Base-by-base conservation (phyloP, 805 yeast species). In the Wickerhamomyces sydowiorum region DNA sequence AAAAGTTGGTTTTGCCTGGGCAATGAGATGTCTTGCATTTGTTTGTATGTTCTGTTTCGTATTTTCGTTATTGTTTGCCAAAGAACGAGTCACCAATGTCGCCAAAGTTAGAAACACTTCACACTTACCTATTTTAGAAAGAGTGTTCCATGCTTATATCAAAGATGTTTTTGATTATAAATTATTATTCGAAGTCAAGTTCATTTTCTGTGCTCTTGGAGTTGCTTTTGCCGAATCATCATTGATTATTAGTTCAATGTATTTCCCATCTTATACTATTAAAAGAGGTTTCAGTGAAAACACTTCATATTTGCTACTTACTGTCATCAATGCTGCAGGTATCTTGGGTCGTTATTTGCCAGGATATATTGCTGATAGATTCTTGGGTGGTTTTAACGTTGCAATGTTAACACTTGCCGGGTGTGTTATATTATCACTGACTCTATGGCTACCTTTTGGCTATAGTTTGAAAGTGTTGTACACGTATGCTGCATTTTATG, bases 1-100 rank as follows among this genome's bases (percentile, higher is more conserved):
- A 2, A 55, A 57, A 38, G 64, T 69, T 34, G 83, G 83, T 1
- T 79, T 66, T 49, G 58, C 65, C 2, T 80, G 85, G 84, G 76
- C 83, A 1, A 65, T 77, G 49, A 61, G 84, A 54, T 64, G 69
- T 21, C 51, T 75, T 28, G 79, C 73, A 2, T 71, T 78, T 41
- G 52, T 76, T 4, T 59, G 68, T 38, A 46, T 71, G 9, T 66
- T 49, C 4, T 61, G 74, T 37, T 54, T 67, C 35, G 15, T 50
- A 1, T 27, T 64, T 10, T 59, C 74, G 2, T 37, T 61, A 4
- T 25, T 62, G 1, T 49, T 72, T n/a, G 65, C 65, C 6, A 63
- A 54, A 36, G 76, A 72, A 41, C 62, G 72, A 41, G 43, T 60
- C 13, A 19, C 5, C 18, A 32, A 32, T 20, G 17, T 13, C 13